Base-by-base conservation (phyloP, 768 basidiomycete genomes). In the Tylopilus vinaceipallidus region DNA sequence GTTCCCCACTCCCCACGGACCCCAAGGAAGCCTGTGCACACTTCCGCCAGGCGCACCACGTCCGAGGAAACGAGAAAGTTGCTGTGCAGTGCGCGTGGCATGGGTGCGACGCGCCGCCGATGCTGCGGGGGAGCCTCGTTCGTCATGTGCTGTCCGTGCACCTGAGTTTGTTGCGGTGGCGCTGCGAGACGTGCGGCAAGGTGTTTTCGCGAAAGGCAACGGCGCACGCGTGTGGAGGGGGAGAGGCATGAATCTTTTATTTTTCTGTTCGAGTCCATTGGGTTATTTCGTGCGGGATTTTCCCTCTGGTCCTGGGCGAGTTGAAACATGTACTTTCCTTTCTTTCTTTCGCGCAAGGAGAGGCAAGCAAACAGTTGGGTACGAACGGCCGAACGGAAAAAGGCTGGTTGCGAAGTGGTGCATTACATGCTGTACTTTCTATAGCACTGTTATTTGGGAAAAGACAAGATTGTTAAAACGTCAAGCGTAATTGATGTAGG, bases 91-190 rank as follows among this genome's bases (percentile, higher is more conserved):
- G 60, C 29, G 19, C 2, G 9, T 62, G 60, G 60, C 40, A n/a
- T 3, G 39, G 45, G n/a, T 63, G 60, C 32, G 10, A n/a, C 0
- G 47, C 8, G 2, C 13, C 50, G 0, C 60, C 49, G 6, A 62
- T 62, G 60, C 52, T 52, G 5, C 39, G 60, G 6, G 61, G 60
- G 2, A 63, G 57, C 32, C n/a, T 62, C 2, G 34, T 54, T 16
- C 43, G 60, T 0, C 60, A 62, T 30, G n/a, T 62, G 17, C 39
- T 54, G 41, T n/a, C 57, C 0, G 54, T 63, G 1, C 60, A 62
- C 33, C 7, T 62, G 22, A 35, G 39, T 1, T 3, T 60, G 14
- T 17, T 61, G 32, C 40, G 16, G 24, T 60, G 59, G 59, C 35
- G 14, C 2, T 60, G 59, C 19, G 52, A 45, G 6, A 20, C 4